These are phyloP conservation scores for Leccinum pseudoinsigne DNA, from an alignment of 1,284 basidiomycete species.

Conservation along the genomic window DNA sequence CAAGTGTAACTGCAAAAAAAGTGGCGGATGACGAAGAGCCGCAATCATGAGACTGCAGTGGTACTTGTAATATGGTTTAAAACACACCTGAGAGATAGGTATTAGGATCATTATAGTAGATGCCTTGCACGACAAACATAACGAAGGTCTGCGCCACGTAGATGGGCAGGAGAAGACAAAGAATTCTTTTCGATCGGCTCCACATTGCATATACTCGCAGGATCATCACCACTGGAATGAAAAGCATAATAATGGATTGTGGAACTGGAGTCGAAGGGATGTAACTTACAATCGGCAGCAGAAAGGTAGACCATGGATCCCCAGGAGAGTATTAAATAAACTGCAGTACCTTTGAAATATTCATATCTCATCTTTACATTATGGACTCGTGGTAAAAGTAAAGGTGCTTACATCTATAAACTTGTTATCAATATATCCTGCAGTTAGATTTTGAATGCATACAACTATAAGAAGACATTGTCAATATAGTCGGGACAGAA, in stretches of 20 bases:
- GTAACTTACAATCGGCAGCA: not conserved
- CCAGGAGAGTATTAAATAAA: not conserved
- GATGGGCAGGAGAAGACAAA: not conserved
- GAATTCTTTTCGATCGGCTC: not conserved
- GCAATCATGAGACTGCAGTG: not conserved
- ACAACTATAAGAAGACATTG: not conserved
- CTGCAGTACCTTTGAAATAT: not conserved
- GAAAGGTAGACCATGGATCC: not conserved
- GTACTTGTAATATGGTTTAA: not conserved
- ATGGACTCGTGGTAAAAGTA: not conserved
- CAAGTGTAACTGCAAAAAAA: not conserved
- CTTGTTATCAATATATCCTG: not conserved
- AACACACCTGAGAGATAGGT: not conserved
- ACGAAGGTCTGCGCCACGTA: not conserved
- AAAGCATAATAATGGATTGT: not conserved
- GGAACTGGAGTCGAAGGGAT: not conserved
- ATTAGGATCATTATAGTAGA: not conserved
- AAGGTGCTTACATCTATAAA: not conserved
- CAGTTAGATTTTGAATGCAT: not conserved
- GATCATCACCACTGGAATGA: not conserved
- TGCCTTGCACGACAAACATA: not conserved
- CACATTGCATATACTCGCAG: slow-evolving; percentile 1
- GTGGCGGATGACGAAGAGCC: not conserved
- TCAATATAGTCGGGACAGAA: not conserved
- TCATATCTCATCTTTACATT: not conserved